Conservation (phyloP, 495 filamentous ascomycete genomes). For the Zalerion maritima region DNA sequence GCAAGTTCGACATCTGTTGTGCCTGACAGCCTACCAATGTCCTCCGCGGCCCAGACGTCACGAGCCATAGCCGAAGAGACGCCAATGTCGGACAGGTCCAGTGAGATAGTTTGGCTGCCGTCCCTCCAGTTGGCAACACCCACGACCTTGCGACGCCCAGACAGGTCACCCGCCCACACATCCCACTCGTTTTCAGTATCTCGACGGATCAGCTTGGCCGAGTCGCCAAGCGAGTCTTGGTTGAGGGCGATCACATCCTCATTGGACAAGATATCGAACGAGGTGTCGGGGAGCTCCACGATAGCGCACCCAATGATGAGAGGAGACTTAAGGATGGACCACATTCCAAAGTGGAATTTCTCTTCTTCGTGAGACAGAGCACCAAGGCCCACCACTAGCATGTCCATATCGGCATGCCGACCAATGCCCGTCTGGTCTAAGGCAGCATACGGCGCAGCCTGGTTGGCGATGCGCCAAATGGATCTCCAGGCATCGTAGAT, state of each 20-base stretch:
- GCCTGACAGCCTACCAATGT: slow-evolving; percentile 18
- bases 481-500: slow-evolving; percentile 37
- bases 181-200: slow-evolving; percentile 30
- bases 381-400: slow-evolving; percentile 30
- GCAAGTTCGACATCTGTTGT: slow-evolving; percentile 22
- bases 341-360: slow-evolving; percentile 40
- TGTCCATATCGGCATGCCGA: slow-evolving; percentile 41
- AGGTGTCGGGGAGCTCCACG: slow-evolving; percentile 11
- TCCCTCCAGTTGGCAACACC: slow-evolving; percentile 32
- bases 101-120: slow-evolving; percentile 20
- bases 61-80: slow-evolving; percentile 24
- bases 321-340: slow-evolving; percentile 42
- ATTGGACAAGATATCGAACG: slow-evolving; percentile 30
- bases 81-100: slow-evolving; percentile 26
- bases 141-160: slow-evolving; percentile 22
- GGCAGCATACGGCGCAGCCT: slow-evolving; percentile 26
- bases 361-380: slow-evolving; percentile 24
- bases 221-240: slow-evolving; percentile 36
- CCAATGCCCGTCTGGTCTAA: slow-evolving; percentile 21
- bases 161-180: slow-evolving; percentile 33
- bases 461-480: slow-evolving; percentile 35
- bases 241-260: slow-evolving; percentile 37
- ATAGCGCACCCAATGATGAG: slow-evolving; percentile 37
- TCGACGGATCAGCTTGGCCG: slow-evolving; percentile 18
- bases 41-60: slow-evolving; percentile 27